Conservation (phyloP, 2,329 filamentous ascomycete species). For the Aspergillus unguis region DNA sequence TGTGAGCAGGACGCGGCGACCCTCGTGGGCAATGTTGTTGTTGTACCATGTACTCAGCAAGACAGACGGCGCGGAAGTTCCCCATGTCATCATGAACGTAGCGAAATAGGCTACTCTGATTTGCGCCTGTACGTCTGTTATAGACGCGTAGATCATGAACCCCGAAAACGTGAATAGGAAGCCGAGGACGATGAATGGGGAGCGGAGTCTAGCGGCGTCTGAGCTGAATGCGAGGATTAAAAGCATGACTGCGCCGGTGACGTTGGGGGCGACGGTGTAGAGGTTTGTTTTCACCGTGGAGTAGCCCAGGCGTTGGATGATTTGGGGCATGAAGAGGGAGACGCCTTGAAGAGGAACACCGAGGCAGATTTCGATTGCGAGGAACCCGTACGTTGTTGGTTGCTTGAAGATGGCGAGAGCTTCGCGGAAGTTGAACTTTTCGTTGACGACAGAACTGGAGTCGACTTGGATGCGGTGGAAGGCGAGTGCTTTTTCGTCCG, state of each 20-base stretch:
- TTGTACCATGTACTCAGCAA: constrained; percentile 69
- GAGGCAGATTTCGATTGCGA: constrained; percentile 29
- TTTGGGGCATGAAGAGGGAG: constrained; percentile 30
- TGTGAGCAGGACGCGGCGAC: constrained; percentile 66
- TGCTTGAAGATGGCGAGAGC: constrained; percentile 29
- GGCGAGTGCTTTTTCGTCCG: constrained; percentile 37
- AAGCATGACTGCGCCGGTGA: constrained; percentile 66
- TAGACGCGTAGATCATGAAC: constrained; percentile 73
- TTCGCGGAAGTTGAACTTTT: constrained; percentile 29
- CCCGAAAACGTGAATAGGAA: constrained; percentile 73
- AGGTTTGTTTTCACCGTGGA: constrained; percentile 64
- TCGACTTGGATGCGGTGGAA: constrained; percentile 37
- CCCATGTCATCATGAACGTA: constrained; percentile 80
- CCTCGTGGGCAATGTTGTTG: constrained; percentile 78
- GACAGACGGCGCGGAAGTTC: constrained; percentile 70
- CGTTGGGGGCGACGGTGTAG: constrained; percentile 64
- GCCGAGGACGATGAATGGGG: constrained; percentile 68
- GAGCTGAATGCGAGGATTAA: constrained; percentile 64
- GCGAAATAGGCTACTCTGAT: constrained; percentile 70
- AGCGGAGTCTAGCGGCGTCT: constrained; percentile 21
- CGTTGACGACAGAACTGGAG: constrained; percentile 30
- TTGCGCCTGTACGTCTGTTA: constrained; percentile 59
- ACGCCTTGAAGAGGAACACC: constrained; percentile 29
- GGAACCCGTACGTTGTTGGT: constrained; percentile 26
- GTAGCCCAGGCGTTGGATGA: constrained; percentile 41